A percentile compares a stretch with the other conserved stretches of the same genome.
Evolutionary conservation across 495 filamentous ascomycete genomes (phyloP).

Genomic region (Penicillium psychrofluorescens): DNA sequence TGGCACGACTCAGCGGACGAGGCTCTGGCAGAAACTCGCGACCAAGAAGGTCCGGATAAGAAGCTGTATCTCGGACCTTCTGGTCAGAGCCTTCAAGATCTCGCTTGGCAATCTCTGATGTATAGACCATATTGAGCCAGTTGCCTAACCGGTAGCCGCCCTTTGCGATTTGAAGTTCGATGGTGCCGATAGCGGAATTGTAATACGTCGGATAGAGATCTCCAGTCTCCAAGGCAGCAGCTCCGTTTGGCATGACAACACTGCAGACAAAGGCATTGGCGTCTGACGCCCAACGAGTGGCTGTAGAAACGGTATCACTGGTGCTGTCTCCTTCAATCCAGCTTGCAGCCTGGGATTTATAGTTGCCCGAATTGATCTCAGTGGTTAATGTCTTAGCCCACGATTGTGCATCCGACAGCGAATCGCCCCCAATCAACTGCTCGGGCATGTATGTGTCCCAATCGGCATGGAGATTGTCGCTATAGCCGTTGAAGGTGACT

Average conservation of each 20-base stretch:
- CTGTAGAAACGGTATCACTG: slow-evolving; percentile 20
- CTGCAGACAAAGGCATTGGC: slow-evolving; percentile 51
- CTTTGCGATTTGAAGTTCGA: slow-evolving; percentile 69
- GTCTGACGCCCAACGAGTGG: slow-evolving; percentile 49
- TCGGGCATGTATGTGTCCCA: slow-evolving; percentile 64
- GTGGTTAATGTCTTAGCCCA: slow-evolving; percentile 27
- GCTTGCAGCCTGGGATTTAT: slow-evolving; percentile 29
- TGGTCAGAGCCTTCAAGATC: slow-evolving; percentile 2
- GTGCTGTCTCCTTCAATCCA: slow-evolving; percentile 46
- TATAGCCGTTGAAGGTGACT: slow-evolving; percentile 46
- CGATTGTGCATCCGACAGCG: slow-evolving; percentile 21
- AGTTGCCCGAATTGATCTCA: slow-evolving; percentile 41
- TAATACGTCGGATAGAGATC: slow-evolving; percentile 39
- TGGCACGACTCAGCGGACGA: slow-evolving; percentile 9
- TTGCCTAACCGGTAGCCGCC: slow-evolving; percentile 60
- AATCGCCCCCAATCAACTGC: slow-evolving; percentile 36
- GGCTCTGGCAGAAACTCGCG: slow-evolving; percentile 6
- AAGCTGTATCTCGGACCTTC: background rate
- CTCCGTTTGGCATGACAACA: slow-evolving; percentile 35
- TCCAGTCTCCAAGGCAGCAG: slow-evolving; percentile 13
- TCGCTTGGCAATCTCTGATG: slow-evolving; percentile 8
- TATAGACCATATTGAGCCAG: slow-evolving; percentile 19
- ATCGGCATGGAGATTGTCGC: slow-evolving; percentile 53
- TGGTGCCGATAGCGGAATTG: slow-evolving; percentile 50
- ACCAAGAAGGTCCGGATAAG: slow-evolving; percentile 1